Evolutionary conservation across 1,284 basidiomycete genomes (phyloP), one percentile per base, ranked within the genome.

Genomic region (Cryptococcus floricola): DNA sequence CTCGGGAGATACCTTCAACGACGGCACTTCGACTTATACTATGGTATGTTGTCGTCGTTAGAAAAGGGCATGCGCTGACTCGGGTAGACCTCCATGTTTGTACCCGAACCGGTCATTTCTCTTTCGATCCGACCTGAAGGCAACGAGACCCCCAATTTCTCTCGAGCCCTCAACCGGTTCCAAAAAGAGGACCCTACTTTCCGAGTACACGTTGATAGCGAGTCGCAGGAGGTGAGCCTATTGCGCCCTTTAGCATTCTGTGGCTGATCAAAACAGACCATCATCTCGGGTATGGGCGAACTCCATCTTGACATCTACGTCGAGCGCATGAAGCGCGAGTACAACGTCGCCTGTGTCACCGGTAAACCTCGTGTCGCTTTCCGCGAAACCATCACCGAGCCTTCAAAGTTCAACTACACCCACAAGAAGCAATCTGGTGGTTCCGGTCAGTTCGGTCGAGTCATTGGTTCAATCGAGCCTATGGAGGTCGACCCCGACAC

Each of bases 351-450:
- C 38, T 97, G 93, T 73, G 84, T 86, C 10, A 98, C 95, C 2
- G 95, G 96, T 59, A 95, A 95, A 78, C 96, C 96, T 12, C 88
- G 89, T 25, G 96, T 98, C 46, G 94, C 95, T 2, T 99, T 95
- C 84, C 86, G 94, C 50, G 96, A 99, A 80, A 93, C 94, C 1
- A 87, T 98, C 73, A 88, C 88, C 1, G 82, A 87, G 63, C 82
- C 84, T 38, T 85, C 88, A 7, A 83, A 87, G 51, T 98, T 98
- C 79, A 82, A 83, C 59, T 97, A 93, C 78, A 93, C 90, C 9
- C 96, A 98, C 81, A 97, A 96, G 85, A 99, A 98, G 81, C 96
- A 98, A 78, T 89, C 88, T 0, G 96, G 96, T 66, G 96, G 96
- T 78, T 89, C 93, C 12, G 96, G 96, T 62, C 95, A 98, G 77